These are phyloP conservation scores for Xylaria sp. DNA, from an alignment of 495 filamentous ascomycete species.

Conservation along the genomic window DNA sequence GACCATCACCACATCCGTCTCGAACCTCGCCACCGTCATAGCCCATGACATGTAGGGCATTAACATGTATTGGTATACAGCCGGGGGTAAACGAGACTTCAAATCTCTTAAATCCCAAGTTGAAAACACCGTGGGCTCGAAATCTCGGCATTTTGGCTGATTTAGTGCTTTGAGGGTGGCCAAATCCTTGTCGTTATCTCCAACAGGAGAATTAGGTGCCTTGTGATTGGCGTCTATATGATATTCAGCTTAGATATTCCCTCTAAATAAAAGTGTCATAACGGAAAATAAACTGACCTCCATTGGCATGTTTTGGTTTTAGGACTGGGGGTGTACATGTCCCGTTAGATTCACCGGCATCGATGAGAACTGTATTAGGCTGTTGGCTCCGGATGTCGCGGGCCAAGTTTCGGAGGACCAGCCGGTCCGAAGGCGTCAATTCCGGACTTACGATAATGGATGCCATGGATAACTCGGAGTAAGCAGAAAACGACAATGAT, in stretches of 20 bases:
- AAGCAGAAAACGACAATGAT: not conserved
- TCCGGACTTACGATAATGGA: conserved; percentile 50
- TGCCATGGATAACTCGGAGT: conserved; percentile 30
- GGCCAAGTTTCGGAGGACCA: conserved; percentile 59
- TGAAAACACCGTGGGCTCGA: conserved; percentile 51
- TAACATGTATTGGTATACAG: conserved; percentile 56
- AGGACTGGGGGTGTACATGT: not conserved
- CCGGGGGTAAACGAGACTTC: conserved; percentile 35
- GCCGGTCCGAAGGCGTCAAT: conserved; percentile 55
- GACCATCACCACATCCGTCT: conserved; percentile 77
- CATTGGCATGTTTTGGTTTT: conserved; percentile 14
- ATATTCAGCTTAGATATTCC: conserved; percentile 21
- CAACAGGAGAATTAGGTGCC: conserved; percentile 7
- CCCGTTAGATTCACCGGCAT: conserved; percentile 20
- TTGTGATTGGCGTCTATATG: conserved; percentile 12
- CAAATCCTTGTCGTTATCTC: conserved; percentile 38
- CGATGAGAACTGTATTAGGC: conserved; percentile 4
- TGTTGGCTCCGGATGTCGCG: conserved; percentile 39
- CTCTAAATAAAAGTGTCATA: not conserved
- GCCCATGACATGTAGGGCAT: conserved; percentile 64
- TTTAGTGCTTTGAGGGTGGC: conserved; percentile 60
- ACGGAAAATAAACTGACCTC: conserved; percentile 2
- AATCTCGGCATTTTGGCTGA: conserved; percentile 48
- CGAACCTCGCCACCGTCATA: conserved; percentile 59
- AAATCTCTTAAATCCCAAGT: conserved; percentile 44